Evolutionary conservation across 306 rosid genomes (phyloP), one percentile per base, ranked within the genome.

Genomic region (Dalbergia cultrata): DNA sequence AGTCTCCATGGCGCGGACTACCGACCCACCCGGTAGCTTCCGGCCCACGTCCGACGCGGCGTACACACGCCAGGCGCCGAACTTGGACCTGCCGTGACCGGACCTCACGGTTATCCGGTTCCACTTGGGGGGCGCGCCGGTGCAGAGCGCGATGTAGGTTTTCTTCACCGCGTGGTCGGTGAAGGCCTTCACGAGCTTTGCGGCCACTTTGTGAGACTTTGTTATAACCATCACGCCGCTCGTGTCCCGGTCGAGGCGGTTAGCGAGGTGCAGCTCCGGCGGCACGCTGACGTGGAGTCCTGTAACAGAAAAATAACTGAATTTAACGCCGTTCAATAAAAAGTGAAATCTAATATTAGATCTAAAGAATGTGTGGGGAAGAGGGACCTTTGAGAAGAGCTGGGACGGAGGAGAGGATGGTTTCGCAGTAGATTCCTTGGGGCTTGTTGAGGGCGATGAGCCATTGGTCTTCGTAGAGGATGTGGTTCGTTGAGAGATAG

Each of bases 21-120:
- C 75, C 5, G 99, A 95, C 13, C 98, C 97, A 13, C 98, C 98
- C 3, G 97, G 99, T 70, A 95, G 80, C 3, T 75, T 12, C 35
- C 94, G 82, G 8, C 98, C 97, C 39, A 85, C 91, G 63, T 90
- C 98, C 22, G 97, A 92, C 21, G 90, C 87, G 56, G 93, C 94
- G 70, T 95, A 95, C 12, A 89, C 96, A 12, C 95, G 79, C 97
- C 95, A 95, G 2, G 84, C 97, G 72, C 97, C 99, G 52, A 91
- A 95, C 74, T 88, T 93, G 6, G 99, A 95, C 69, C 99, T 82
- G 0, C 99, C 99, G 72, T 95, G 99, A 78, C 97, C 97, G 13
- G 98, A 93, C 75, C 78, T 89, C 16, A 93, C 39, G 7, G 89
- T 91, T 66, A 88, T 74, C 52, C 64, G 86, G 80, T 90, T 79